Evolutionary conservation across 768 basidiomycete species (phyloP).

Genomic region (Coprinopsis strossmayeri): DNA sequence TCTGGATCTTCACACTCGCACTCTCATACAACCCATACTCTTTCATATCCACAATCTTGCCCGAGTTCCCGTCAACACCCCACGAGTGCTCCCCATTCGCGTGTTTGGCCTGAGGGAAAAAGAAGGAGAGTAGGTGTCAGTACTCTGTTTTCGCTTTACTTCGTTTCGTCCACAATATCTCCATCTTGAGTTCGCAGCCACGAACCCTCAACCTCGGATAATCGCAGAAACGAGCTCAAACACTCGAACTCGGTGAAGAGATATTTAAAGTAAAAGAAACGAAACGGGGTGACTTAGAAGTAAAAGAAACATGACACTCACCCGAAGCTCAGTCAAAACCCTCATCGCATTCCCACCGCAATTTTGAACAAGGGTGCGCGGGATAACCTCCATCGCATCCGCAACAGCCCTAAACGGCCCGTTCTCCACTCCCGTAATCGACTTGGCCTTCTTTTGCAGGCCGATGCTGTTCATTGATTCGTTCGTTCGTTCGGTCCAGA

Average conservation of each 20-base stretch:
- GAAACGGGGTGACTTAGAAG: conserved; percentile 9
- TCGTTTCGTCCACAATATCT: no score
- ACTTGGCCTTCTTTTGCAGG: conserved; percentile 72
- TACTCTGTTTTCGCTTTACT: no score
- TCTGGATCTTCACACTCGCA: conserved; percentile 97
- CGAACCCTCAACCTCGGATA: no score
- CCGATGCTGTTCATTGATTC: no score
- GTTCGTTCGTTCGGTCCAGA: no score
- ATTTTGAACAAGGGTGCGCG: conserved; percentile 91
- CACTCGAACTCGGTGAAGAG: no score
- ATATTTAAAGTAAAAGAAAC: background rate
- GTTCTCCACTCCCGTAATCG: conserved; percentile 80
- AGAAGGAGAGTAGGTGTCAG: background rate
- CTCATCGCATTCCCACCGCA: conserved; percentile 93
- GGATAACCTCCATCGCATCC: conserved; percentile 97
- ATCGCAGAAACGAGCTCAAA: no score
- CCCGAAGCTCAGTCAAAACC: conserved; percentile 87
- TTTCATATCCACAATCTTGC: conserved; percentile 96
- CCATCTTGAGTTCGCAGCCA: no score
- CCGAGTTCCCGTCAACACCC: conserved; percentile 95
- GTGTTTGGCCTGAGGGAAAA: conserved; percentile 73
- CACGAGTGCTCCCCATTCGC: conserved; percentile 85
- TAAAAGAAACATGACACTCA: conserved; percentile 27
- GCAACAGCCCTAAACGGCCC: conserved; percentile 91
- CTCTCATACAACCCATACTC: conserved; percentile 90